Evolutionary conservation across 2,329 filamentous ascomycete genomes (phyloP).

Genomic region (Thelonectria olida): DNA sequence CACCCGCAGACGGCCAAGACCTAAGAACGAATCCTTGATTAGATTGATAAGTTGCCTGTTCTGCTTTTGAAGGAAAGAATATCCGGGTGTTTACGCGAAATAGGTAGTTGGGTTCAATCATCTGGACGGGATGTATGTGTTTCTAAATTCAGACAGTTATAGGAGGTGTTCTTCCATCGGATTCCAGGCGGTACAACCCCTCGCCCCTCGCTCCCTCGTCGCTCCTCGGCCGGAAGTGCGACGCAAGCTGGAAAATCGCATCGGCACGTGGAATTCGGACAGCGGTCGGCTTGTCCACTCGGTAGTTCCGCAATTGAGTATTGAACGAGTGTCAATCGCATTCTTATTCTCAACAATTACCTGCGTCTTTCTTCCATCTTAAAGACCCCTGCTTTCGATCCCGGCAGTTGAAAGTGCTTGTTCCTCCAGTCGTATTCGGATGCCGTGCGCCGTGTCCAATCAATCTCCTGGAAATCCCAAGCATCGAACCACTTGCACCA

Average conservation of each 20-base stretch:
- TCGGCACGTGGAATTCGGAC: conserved; percentile 4
- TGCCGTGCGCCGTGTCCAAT: conserved; percentile 7
- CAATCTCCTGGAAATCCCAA: conserved; percentile 3
- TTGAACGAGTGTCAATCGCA: conserved; percentile 2
- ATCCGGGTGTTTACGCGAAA: neutral
- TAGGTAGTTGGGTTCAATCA: neutral
- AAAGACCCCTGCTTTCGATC: neutral
- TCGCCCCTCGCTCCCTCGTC: neutral
- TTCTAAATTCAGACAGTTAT: neutral
- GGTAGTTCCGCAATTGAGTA: conserved; percentile 3
- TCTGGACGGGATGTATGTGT: neutral
- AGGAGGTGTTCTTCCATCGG: neutral
- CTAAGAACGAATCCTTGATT: too few relatives aligned
- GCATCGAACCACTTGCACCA: conserved; percentile 4
- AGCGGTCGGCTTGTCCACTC: neutral
- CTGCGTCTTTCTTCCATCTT: neutral
- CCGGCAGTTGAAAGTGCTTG: conserved; percentile 14
- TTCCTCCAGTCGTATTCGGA: conserved; percentile 19
- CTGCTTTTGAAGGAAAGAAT: neutral
- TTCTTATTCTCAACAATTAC: neutral
- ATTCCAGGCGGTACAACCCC: neutral
- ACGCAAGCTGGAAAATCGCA: neutral
- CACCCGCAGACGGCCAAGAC: neutral
- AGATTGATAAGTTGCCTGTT: too few relatives aligned
- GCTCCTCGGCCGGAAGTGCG: conserved; percentile 27